Conservation (phyloP, 1,284 basidiomycete genomes). For the Moesziomyces sp. region DNA sequence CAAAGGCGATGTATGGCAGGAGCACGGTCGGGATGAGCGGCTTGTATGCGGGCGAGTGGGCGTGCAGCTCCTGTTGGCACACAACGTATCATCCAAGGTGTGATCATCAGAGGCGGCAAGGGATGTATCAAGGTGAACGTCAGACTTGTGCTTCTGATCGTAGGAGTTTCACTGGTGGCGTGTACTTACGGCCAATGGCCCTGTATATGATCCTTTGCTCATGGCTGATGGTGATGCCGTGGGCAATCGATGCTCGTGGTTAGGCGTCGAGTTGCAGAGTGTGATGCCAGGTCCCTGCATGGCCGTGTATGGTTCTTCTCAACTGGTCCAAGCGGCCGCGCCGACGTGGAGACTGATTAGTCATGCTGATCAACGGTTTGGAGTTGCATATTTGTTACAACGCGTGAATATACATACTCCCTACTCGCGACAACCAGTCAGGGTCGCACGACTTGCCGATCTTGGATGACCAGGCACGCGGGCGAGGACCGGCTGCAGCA, state of each 20-base stretch:
- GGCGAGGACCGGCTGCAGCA: background rate
- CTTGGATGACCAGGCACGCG: too few relatives aligned
- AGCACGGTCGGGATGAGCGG: constrained; percentile 42
- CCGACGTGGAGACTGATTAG: constrained; percentile 24
- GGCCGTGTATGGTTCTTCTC: constrained; percentile 4
- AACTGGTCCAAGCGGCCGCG: constrained; percentile 31
- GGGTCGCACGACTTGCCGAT: background rate
- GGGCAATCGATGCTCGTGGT: too few relatives aligned
- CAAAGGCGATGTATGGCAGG: constrained; percentile 54
- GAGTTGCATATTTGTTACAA: too few relatives aligned
- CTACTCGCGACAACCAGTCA: constrained; percentile 1
- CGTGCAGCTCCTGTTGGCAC: constrained; percentile 36
- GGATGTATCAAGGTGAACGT: too few relatives aligned
- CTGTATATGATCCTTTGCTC: constrained; percentile 9
- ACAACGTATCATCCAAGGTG: background rate
- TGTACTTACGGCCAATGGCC: constrained; percentile 33
- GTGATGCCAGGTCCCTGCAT: background rate
- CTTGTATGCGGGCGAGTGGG: constrained; percentile 22
- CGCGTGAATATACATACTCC: too few relatives aligned
- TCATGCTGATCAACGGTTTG: constrained; percentile 5
- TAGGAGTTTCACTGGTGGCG: too few relatives aligned
- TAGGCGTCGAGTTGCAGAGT: background rate
- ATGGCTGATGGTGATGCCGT: background rate
- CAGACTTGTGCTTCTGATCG: too few relatives aligned
- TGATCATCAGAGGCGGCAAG: too few relatives aligned